A percentile compares a stretch with the other conserved stretches of the same genome.
These are phyloP conservation scores for Phoenix roebelenii DNA, from an alignment of 176 grass and related monocot genomes.

Conservation along the genomic window DNA sequence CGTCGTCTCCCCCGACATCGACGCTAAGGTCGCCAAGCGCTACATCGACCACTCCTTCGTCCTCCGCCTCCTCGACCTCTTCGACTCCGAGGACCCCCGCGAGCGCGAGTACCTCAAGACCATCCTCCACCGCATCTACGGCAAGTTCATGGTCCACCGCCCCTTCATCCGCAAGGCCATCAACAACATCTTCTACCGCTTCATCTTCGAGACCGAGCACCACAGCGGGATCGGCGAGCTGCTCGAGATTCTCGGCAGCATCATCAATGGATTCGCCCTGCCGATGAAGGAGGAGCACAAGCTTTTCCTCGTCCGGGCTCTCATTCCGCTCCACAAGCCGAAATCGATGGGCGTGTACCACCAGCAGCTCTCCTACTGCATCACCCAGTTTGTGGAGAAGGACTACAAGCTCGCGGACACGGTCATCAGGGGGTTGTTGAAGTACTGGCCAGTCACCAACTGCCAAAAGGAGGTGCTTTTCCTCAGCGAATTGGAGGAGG, in stretches of 20 bases:
- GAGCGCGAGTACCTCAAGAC: slow-evolving; percentile 16
- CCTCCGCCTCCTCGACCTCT: slow-evolving; percentile 11
- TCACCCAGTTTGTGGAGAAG: slow-evolving; percentile 16
- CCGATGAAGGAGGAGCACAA: slow-evolving; percentile 20
- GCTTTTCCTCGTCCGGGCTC: slow-evolving; percentile 6
- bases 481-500: slow-evolving; percentile 12
- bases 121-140: slow-evolving; percentile 17
- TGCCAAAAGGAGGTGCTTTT: slow-evolving; percentile 19
- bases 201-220: slow-evolving; percentile 13
- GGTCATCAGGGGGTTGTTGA: slow-evolving; percentile 12
- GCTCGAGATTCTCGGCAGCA: slow-evolving; percentile 15
- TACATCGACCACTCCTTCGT: slow-evolving; percentile 18
- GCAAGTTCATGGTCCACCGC: slow-evolving; percentile 19
- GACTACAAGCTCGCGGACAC: slow-evolving; percentile 10
- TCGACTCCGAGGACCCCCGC: slow-evolving; percentile 16
- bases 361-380: slow-evolving; percentile 18
- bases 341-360: slow-evolving; percentile 6
- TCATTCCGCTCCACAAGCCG: slow-evolving; percentile 10
- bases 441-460: slow-evolving; percentile 19
- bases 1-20: slow-evolving; percentile 7
- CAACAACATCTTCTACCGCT: slow-evolving; percentile 15
- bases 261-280: slow-evolving; percentile 12
- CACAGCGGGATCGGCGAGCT: slow-evolving; percentile 10
- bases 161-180: slow-evolving; percentile 17
- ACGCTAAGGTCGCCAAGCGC: slow-evolving; percentile 16